Percentiles rank a stretch among this genome's conserved stretches.
Conservation (phyloP, 2,329 filamentous ascomycete genomes). For the Pleomassaria siparia region DNA sequence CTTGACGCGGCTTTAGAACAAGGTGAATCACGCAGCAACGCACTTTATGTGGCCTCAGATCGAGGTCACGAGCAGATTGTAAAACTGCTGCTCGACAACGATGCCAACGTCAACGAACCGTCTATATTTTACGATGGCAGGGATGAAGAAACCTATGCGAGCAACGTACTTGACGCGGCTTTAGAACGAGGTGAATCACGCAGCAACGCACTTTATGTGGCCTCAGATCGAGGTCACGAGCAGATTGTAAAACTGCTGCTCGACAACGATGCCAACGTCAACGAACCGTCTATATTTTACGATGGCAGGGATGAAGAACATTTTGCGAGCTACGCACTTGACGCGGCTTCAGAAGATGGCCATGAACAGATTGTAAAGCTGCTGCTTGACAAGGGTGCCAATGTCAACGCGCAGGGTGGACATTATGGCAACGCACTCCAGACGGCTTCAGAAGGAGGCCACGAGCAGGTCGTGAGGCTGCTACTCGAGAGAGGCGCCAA, state of each 20-base stretch:
- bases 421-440: not conserved
- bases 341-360: constrained; percentile 1
- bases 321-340: not conserved
- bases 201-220: constrained; percentile 4
- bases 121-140: not conserved
- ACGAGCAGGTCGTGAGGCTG: not conserved
- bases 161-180: not conserved
- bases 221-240: constrained; percentile 1
- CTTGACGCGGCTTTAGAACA: constrained; percentile 1
- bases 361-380: constrained; percentile 16
- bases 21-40: not conserved
- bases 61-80: constrained; percentile 12
- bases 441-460: not conserved
- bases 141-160: no score
- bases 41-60: constrained; percentile 4
- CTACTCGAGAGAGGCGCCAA: not conserved
- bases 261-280: constrained; percentile 15
- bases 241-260: constrained; percentile 22
- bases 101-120: constrained; percentile 13
- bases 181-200: not conserved
- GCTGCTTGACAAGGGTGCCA: constrained; percentile 15
- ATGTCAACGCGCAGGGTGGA: not conserved
- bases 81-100: constrained; percentile 19
- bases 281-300: not conserved
- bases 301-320: no score